Evolutionary conservation across 1,284 basidiomycete genomes (phyloP).

Genomic region (Ustilago tritici): DNA sequence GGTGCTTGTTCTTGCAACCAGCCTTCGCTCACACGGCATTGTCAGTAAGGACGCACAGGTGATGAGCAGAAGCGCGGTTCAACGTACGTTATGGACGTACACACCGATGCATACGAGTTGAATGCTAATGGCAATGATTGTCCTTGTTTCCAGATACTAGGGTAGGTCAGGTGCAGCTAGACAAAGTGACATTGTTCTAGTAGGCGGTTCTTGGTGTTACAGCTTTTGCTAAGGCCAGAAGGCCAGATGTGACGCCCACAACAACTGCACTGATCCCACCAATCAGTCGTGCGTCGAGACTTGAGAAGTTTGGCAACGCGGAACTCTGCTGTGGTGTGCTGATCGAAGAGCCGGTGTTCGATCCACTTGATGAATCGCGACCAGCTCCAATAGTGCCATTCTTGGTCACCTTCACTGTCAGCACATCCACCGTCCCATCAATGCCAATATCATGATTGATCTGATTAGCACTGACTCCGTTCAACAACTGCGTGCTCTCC

Average conservation of each 20-base stretch:
- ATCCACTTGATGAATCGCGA: conserved; percentile 3
- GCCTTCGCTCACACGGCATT: neutral
- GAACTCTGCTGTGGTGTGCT: conserved; percentile 28
- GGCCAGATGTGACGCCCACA: conserved; percentile 8
- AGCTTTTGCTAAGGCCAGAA: conserved; percentile 8
- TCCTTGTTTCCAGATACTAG: neutral
- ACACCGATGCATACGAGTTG: too few relatives aligned
- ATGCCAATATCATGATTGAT: conserved; percentile 66
- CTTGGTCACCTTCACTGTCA: conserved; percentile 61
- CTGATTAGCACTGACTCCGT: conserved; percentile 35
- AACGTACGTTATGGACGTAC: too few relatives aligned
- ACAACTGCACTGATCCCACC: neutral
- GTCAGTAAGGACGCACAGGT: too few relatives aligned
- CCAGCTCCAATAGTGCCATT: conserved; percentile 51
- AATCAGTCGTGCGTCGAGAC: neutral
- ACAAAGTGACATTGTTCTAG: neutral
- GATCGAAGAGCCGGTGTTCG: conserved; percentile 11
- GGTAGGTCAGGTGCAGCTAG: neutral
- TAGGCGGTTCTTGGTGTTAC: neutral
- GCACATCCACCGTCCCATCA: conserved; percentile 58
- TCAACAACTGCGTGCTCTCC: conserved; percentile 42
- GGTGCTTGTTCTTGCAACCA: neutral
- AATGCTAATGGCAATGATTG: neutral
- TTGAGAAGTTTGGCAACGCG: neutral
- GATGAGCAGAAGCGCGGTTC: too few relatives aligned